Percentiles rank a stretch among this genome's conserved stretches.
Evolutionary conservation across 805 yeast species (phyloP).

Genomic region (Wickerhamomyces strasburgensis): DNA sequence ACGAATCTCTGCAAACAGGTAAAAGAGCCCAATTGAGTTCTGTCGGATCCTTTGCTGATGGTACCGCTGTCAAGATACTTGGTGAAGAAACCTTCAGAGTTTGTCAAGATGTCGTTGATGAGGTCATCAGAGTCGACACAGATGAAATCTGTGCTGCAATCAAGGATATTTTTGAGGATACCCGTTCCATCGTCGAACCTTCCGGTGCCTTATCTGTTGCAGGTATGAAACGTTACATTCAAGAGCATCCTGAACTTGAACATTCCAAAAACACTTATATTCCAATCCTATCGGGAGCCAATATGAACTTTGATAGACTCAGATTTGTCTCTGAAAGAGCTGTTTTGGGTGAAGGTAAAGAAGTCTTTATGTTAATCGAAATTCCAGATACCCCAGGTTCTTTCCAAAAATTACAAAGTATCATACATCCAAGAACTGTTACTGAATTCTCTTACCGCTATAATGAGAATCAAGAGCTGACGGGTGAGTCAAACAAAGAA

Average conservation of each 20-base stretch:
- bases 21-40: conserved; percentile 50
- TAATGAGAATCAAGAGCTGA: conserved; percentile 36
- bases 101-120: conserved; percentile 78
- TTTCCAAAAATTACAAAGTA: conserved; percentile 67
- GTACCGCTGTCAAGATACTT: conserved; percentile 87
- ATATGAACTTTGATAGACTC: conserved; percentile 95
- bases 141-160: conserved; percentile 97
- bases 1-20: conserved; percentile 57
- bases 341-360: conserved; percentile 96
- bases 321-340: conserved; percentile 97
- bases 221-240: conserved; percentile 81
- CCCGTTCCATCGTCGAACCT: conserved; percentile 91
- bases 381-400: conserved; percentile 94
- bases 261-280: conserved; percentile 69
- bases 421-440: conserved; percentile 81
- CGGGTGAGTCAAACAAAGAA: conserved; percentile 20
- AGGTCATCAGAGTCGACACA: conserved; percentile 75
- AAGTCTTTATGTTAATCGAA: conserved; percentile 83
- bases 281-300: conserved; percentile 91
- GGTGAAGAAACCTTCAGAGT: conserved; percentile 92
- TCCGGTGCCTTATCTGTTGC: conserved; percentile 97
- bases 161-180: conserved; percentile 93
- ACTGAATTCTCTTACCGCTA: conserved; percentile 94
- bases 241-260: conserved; percentile 61
- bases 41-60: conserved; percentile 99